Evolutionary conservation across 257 asterid genomes (phyloP).

Genomic region (Perilla frutescens): DNA sequence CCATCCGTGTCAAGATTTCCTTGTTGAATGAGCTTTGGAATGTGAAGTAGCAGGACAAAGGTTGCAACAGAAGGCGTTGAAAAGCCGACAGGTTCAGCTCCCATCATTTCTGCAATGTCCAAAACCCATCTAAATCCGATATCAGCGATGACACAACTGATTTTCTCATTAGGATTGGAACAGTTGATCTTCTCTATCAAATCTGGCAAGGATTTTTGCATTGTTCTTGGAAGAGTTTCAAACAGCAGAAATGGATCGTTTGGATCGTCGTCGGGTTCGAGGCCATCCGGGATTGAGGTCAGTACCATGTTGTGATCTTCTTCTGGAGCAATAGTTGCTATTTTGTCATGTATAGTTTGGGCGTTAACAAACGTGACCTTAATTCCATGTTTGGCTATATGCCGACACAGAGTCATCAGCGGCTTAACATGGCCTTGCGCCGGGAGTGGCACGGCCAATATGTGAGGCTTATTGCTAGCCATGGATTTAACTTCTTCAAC

Average conservation of each 20-base stretch:
- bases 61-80: constrained; percentile 32
- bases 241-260: constrained; percentile 25
- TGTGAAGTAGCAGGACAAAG: not conserved
- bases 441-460: not conserved
- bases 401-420: constrained; percentile 23
- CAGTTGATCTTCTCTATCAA: no score
- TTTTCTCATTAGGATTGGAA: no score
- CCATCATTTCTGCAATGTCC: no score
- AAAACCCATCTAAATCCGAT: no score
- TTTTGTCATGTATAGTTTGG: not conserved
- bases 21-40: constrained; percentile 34
- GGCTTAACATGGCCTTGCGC: constrained; percentile 32
- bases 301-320: constrained; percentile 12
- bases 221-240: constrained; percentile 22
- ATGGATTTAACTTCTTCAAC: no score
- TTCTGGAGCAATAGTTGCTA: not conserved
- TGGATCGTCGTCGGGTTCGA: constrained; percentile 19
- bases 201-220: constrained; percentile 33
- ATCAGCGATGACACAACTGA: no score
- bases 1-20: constrained; percentile 36
- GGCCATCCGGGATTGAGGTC: constrained; percentile 21
- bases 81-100: constrained; percentile 14
- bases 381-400: constrained; percentile 32
- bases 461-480: not conserved
- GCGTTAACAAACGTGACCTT: constrained; percentile 25